phyloP scores from a whole-genome alignment of 208 protist species.

The Trypanosoma brucei region DNA sequence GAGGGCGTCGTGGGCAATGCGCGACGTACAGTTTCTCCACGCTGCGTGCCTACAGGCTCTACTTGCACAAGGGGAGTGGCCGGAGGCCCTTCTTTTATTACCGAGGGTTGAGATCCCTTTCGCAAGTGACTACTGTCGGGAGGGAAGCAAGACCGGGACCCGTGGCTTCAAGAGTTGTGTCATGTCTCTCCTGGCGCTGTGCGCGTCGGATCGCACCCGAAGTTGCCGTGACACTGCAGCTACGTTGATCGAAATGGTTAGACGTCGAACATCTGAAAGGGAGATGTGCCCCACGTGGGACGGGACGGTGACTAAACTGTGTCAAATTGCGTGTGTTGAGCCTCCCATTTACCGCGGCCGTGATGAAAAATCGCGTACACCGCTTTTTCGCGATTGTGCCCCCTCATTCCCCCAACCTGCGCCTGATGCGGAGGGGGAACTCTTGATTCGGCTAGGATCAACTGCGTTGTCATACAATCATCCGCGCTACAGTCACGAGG shows the following conservation, averaged over 20 bases:
- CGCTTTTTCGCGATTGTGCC: slow-evolving; percentile 8
- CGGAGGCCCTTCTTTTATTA: slow-evolving; percentile 10
- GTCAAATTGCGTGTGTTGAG: neutral
- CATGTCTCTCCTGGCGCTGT: slow-evolving; percentile 20
- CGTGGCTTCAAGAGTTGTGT: neutral
- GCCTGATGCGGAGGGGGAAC: neutral
- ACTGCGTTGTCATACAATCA: slow-evolving; percentile 9
- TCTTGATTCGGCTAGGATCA: neutral
- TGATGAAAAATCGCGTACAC: neutral
- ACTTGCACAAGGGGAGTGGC: slow-evolving; percentile 22
- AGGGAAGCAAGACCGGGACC: neutral
- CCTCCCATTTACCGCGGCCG: neutral
- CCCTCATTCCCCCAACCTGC: slow-evolving; percentile 1
- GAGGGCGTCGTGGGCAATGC: neutral
- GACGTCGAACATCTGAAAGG: neutral
- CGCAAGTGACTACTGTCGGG: neutral
- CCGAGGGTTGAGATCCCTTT: slow-evolving; percentile 3
- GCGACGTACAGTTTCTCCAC: slow-evolving; percentile 3
- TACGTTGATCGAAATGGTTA: slow-evolving; percentile 2
- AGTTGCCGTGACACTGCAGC: slow-evolving; percentile 10
- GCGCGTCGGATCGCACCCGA: slow-evolving; percentile 20
- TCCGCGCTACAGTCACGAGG: slow-evolving; percentile 6
- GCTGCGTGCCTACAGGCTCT: slow-evolving; percentile 15
- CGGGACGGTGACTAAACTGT: slow-evolving; percentile 1
- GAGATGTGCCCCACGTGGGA: neutral